phyloP scores from a whole-genome alignment of 495 filamentous ascomycete genomes.

The Evernia prunastri region DNA sequence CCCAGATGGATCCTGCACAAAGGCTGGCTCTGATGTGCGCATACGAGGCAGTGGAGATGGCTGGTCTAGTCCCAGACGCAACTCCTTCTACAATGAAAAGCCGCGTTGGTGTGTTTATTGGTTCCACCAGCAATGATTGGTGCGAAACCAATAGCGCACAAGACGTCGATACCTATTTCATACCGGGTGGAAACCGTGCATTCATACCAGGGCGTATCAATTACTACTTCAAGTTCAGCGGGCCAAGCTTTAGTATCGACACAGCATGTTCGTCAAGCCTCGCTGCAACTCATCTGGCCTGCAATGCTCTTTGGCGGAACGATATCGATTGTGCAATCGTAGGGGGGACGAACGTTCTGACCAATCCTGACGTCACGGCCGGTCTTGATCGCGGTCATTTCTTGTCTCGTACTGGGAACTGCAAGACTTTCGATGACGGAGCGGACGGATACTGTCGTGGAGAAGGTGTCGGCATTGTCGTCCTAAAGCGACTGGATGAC shows the following conservation, averaged over 20 bases:
- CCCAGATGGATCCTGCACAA: slow-evolving; percentile 71
- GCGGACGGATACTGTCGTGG: slow-evolving; percentile 65
- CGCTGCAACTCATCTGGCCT: slow-evolving; percentile 62
- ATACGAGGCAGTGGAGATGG: slow-evolving; percentile 74
- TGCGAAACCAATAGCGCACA: slow-evolving; percentile 22
- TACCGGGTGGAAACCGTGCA: slow-evolving; percentile 27
- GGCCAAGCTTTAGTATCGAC: slow-evolving; percentile 65
- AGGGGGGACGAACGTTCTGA: slow-evolving; percentile 71
- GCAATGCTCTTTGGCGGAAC: slow-evolving; percentile 65
- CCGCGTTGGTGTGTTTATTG: slow-evolving; percentile 14
- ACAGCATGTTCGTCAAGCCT: slow-evolving; percentile 71
- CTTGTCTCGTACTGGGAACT: no score
- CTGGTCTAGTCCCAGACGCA: slow-evolving; percentile 24
- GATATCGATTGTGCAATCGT: slow-evolving; percentile 79
- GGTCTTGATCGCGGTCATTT: slow-evolving; percentile 50
- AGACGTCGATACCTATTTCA: slow-evolving; percentile 28
- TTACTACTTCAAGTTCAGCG: slow-evolving; percentile 63
- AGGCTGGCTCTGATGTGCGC: slow-evolving; percentile 63
- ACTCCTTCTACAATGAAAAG: slow-evolving; percentile 9
- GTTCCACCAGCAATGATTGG: slow-evolving; percentile 13
- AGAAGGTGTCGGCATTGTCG: slow-evolving; percentile 38
- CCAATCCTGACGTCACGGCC: slow-evolving; percentile 73
- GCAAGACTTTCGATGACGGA: slow-evolving; percentile 59
- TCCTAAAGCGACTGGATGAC: slow-evolving; percentile 41
- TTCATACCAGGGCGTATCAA: slow-evolving; percentile 33